phyloP scores from a whole-genome alignment of 202 grass and related monocot genomes.

The Schoenoplectus triqueter region DNA sequence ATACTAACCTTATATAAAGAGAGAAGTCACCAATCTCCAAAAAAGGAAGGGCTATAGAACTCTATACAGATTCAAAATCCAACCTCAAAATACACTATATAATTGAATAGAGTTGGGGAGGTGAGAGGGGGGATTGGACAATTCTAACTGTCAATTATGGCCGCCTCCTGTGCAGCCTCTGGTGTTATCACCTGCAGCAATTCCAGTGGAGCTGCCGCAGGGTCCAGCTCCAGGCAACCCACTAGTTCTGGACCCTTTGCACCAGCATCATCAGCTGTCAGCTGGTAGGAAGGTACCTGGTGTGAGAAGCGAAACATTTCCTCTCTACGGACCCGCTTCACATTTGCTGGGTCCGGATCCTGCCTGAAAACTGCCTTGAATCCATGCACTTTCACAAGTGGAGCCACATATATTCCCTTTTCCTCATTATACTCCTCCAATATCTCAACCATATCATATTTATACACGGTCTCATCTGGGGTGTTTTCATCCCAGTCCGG shows the following conservation, averaged over 20 bases:
- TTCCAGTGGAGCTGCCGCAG: constrained; percentile 74
- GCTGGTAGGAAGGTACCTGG: constrained; percentile 72
- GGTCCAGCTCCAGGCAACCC: constrained; percentile 78
- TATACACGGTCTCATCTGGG: constrained; percentile 61
- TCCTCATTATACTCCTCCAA: constrained; percentile 63
- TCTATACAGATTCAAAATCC: constrained; percentile 37
- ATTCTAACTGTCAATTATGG: constrained; percentile 26
- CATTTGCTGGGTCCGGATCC: constrained; percentile 40
- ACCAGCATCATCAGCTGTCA: constrained; percentile 60
- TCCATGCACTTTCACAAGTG: constrained; percentile 64
- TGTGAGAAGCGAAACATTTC: constrained; percentile 85
- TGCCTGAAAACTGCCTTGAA: constrained; percentile 72
- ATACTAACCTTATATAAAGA: constrained; percentile 34
- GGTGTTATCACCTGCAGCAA: constrained; percentile 35
- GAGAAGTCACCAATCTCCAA: constrained; percentile 21
- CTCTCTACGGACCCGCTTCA: constrained; percentile 47
- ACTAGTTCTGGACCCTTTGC: constrained; percentile 15
- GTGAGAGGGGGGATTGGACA: neutral
- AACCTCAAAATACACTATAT: constrained; percentile 29
- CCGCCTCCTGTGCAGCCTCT: neutral
- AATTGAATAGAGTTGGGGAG: neutral
- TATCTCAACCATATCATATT: constrained; percentile 75
- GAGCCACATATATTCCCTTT: constrained; percentile 48
- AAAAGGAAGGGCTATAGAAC: constrained; percentile 24
- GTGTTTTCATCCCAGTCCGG: constrained; percentile 64